These are phyloP conservation scores for Physocladia obscura DNA, from an alignment of 192 early-diverging fungal species.

Conservation along the genomic window DNA sequence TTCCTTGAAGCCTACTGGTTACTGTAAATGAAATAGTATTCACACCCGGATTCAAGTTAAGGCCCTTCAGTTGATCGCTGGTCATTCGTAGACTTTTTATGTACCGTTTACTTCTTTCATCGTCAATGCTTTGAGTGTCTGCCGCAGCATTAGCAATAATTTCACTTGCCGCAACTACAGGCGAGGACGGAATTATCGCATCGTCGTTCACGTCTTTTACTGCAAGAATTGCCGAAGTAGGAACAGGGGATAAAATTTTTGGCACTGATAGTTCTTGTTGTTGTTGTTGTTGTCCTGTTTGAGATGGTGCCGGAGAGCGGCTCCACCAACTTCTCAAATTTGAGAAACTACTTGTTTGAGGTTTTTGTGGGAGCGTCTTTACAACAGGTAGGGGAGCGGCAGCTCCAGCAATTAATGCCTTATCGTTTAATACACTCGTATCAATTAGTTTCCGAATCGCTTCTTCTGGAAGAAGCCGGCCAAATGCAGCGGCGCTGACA, in stretches of 20 bases:
- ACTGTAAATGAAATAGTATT: constrained; percentile 92
- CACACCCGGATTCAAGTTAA: constrained; percentile 79
- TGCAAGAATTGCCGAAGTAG: too few relatives aligned
- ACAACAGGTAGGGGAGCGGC: too few relatives aligned
- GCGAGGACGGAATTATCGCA: background rate
- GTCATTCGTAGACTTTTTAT: constrained; percentile 85
- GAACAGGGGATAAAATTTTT: too few relatives aligned
- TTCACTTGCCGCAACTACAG: background rate
- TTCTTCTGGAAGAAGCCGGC: constrained; percentile 51
- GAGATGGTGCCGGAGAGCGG: constrained; percentile 1
- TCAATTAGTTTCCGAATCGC: background rate
- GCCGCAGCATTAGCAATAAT: background rate
- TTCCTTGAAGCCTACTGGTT: constrained; percentile 71
- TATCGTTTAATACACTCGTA: constrained; percentile 3
- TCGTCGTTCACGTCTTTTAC: too few relatives aligned
- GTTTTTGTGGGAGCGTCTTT: too few relatives aligned
- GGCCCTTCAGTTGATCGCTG: constrained; percentile 80
- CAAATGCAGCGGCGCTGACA: constrained; percentile 55
- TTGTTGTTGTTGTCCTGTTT: background rate
- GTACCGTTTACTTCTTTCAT: background rate
- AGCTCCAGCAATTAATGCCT: background rate
- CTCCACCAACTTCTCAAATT: constrained; percentile 40
- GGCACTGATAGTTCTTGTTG: too few relatives aligned
- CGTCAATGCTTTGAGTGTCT: too few relatives aligned
- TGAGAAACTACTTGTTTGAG: constrained; percentile 27